These are phyloP conservation scores for Globisporangium nagaii DNA, from an alignment of 352 stramenopile genomes.

Conservation along the genomic window DNA sequence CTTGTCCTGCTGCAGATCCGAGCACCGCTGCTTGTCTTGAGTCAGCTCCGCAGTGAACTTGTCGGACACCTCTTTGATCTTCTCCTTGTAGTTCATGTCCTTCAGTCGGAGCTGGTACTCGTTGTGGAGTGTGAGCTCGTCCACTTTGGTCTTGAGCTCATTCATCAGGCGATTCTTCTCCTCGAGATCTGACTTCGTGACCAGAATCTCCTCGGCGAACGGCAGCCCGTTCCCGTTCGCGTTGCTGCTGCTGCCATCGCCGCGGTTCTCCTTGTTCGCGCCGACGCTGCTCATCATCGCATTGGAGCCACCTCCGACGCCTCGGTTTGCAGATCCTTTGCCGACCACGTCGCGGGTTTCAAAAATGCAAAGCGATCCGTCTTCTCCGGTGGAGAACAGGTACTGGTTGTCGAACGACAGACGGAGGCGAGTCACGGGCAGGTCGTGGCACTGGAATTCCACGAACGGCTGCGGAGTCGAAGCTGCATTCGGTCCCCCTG, in stretches of 20 bases:
- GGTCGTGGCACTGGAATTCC: slow-evolving; percentile 79
- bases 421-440: slow-evolving; percentile 64
- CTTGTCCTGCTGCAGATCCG: slow-evolving; percentile 88
- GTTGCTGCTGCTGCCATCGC: slow-evolving; percentile 17
- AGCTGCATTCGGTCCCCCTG: slow-evolving; percentile 9
- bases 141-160: slow-evolving; percentile 93
- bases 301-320: slow-evolving; percentile 17
- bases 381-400: slow-evolving; percentile 91
- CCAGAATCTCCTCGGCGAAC: slow-evolving; percentile 91
- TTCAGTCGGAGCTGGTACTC: slow-evolving; percentile 94
- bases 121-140: slow-evolving; percentile 92
- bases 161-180: slow-evolving; percentile 90
- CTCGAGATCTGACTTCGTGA: slow-evolving; percentile 92
- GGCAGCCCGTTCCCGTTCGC: slow-evolving; percentile 53
- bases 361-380: slow-evolving; percentile 89
- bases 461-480: slow-evolving; percentile 24
- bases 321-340: slow-evolving; percentile 34
- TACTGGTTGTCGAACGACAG: slow-evolving; percentile 88
- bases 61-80: slow-evolving; percentile 94
- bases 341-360: slow-evolving; percentile 66
- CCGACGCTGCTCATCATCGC: slow-evolving; percentile 25
- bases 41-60: slow-evolving; percentile 92
- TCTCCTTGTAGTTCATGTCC: slow-evolving; percentile 95
- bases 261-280: slow-evolving; percentile 17
- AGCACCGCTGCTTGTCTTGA: slow-evolving; percentile 89